phyloP scores from a whole-genome alignment of 768 basidiomycete species.

The Tricholoma furcatifolium region DNA sequence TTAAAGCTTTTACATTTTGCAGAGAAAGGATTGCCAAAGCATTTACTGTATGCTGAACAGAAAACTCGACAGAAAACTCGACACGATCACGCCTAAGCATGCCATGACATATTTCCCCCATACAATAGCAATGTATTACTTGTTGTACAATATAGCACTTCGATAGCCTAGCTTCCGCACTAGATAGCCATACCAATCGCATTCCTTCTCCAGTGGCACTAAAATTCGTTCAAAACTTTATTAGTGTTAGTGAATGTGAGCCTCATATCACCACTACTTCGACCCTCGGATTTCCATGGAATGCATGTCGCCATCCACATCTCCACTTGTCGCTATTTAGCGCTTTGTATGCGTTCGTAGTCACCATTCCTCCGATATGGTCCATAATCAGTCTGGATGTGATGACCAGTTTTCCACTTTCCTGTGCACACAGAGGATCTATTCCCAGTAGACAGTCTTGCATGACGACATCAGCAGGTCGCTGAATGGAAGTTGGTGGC shows the following conservation, averaged over 20 bases:
- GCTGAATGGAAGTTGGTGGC: constrained; percentile 23
- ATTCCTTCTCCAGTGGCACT: too few relatives aligned
- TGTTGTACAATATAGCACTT: too few relatives aligned
- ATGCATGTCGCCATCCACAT: constrained; percentile 46
- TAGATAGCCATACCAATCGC: too few relatives aligned
- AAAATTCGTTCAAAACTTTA: too few relatives aligned
- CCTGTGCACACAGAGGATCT: constrained; percentile 35
- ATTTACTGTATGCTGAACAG: constrained; percentile 20
- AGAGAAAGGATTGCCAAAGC: constrained; percentile 35
- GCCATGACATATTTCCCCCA: constrained; percentile 7
- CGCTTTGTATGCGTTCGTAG: constrained; percentile 30
- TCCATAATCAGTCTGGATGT: constrained; percentile 42
- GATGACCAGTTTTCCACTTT: constrained; percentile 32
- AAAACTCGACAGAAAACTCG: background rate
- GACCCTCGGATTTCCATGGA: constrained; percentile 36
- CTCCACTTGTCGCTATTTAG: constrained; percentile 36
- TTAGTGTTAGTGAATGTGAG: background rate
- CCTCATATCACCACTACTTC: constrained; percentile 29
- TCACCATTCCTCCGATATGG: constrained; percentile 37
- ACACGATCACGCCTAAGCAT: constrained; percentile 4
- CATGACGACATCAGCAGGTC: constrained; percentile 37
- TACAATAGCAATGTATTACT: background rate
- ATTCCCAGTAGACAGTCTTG: constrained; percentile 41
- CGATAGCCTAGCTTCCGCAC: too few relatives aligned
- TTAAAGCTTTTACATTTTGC: background rate